Base-by-base conservation (phyloP, 306 rosid genomes). In the Quercus variabilis region DNA sequence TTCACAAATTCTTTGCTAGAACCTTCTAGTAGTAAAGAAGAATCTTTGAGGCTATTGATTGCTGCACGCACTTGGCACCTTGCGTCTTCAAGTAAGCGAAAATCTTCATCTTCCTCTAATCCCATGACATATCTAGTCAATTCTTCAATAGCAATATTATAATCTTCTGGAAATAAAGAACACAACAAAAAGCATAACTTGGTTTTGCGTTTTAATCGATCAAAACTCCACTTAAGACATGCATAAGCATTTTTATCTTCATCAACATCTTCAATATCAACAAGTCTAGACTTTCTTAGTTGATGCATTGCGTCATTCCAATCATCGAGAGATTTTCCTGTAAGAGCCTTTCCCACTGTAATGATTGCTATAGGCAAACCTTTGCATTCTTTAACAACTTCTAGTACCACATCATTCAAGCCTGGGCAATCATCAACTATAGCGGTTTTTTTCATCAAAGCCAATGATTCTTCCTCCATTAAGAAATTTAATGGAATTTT, bases 141-240 rank as follows among this genome's bases (percentile, higher is more conserved):
- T 3, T 1, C 0, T n/a, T 82, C 85, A 41, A 7, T 21, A 4
- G 43, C 0, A 17, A 83, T 43, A 71, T 65, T 73, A 76, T 0
- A 31, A 71, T 79, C 79, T 46, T 83, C 87, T 43, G 10, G 78
- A 14, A 83, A 79, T 1, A 83, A 1, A 31, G 84, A 79, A 7
- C 81, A 83, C 3, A 76, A 21, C 8, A 83, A 62, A 28, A 84
- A 57, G 0, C 80, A 49, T n/a, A 51, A 13, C 52, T 68, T 28
- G n/a, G 77, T 59, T 28, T 72, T 0, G 12, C 3, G 26, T 23
- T 73, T 69, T 55, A 73, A 63, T 49, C 59, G 17, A 10, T 59
- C 63, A 8, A 35, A 80, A 67, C 84, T 77, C 15, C 77, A 19
- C 0, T 6, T 63, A 43, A 84, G 3, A 46, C 80, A 84, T 0